Percentiles rank a stretch among this genome's conserved stretches.
phyloP scores from a whole-genome alignment of 768 basidiomycete genomes.

The Termitomyces sp. region DNA sequence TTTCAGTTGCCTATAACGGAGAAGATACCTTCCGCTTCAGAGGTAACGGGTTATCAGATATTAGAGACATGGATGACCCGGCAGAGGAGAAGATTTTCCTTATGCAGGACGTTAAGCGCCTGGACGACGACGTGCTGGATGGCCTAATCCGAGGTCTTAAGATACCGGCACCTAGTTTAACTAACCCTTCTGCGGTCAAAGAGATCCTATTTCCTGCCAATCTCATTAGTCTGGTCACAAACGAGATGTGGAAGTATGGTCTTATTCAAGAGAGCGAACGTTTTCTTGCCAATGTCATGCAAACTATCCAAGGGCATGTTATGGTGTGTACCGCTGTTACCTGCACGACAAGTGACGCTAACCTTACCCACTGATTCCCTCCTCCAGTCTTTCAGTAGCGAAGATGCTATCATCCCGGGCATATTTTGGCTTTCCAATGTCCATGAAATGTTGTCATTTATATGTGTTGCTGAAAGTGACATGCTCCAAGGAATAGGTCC shows the following conservation, averaged over 20 bases:
- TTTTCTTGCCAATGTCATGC: constrained; percentile 98
- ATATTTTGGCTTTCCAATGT: constrained; percentile 99
- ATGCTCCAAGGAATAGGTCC: constrained; percentile 98
- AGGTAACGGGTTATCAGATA: constrained; percentile 62
- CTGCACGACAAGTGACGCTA: constrained; percentile 3
- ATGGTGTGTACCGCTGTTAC: constrained; percentile 64
- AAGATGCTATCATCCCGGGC: constrained; percentile 94
- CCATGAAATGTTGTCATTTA: constrained; percentile 98
- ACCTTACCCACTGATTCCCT: constrained; percentile 4
- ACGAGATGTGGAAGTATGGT: constrained; percentile 99
- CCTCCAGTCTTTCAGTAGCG: constrained; percentile 77
- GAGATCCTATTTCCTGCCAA: constrained; percentile 99
- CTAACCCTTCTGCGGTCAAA: constrained; percentile 90
- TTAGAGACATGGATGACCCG: constrained; percentile 78
- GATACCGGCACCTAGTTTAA: constrained; percentile 85
- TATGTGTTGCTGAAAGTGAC: constrained; percentile 97
- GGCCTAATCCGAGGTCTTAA: constrained; percentile 89
- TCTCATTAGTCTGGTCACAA: constrained; percentile 95
- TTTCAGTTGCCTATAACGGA: constrained; percentile 84
- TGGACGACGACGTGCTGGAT: constrained; percentile 92
- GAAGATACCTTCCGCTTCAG: constrained; percentile 72
- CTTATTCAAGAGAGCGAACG: constrained; percentile 95
- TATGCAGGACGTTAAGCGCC: constrained; percentile 82
- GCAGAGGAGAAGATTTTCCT: constrained; percentile 93
- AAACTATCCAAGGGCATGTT: constrained; percentile 93